Base-by-base conservation (phyloP, 768 basidiomycete genomes). In the Boletus patriciae region DNA sequence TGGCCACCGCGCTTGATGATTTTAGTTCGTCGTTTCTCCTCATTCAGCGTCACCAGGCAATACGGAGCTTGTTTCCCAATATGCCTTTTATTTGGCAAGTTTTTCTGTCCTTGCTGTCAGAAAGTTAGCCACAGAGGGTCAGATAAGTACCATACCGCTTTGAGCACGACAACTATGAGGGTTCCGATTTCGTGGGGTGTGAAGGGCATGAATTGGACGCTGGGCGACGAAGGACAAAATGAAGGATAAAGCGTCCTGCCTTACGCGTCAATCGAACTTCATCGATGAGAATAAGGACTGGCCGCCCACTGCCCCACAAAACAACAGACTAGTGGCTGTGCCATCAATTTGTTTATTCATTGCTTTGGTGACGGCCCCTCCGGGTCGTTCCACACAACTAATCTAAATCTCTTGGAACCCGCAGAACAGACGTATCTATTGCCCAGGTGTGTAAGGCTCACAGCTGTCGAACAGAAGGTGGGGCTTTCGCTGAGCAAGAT, bases 41-140 rank as follows among this genome's bases (percentile, higher is more conserved):
- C 85, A 67, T 92, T 88, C 50, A 94, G 77, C 4, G 80, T 77
- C 25, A 96, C 82, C 23, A 85, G 76, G 63, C 94, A 97, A 73
- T 96, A 99, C 0, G 97, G 97, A 71, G 98, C 94, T 73, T 98
- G 97, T 75, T 99, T 99, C 62, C 92, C 92, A 46, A 94, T 95
- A 71, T 93, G 88, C 63, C 88, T 80, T 76, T 94, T 94, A 65
- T 94, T 94, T 18, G 92, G 92, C 51, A 94, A 78, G 74, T 94
- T 91, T 73, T 87, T 88, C 92, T 94, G 70, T 40, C 50, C 47
- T 63, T 48, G 51, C 57, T 65, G 60, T 68, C 59, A 64, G 63
- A 62, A 50, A 47, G 54, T 47, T 57, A 37, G 50, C 18, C 8
- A 36, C 50, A 27, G 16, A 34, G 42, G 29, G 54, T 46, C 46